Percentiles rank a stretch among this genome's conserved stretches.
These are phyloP conservation scores for peach (Prunus persica) DNA, from an alignment of 306 rosid species.

Conservation along the genomic window Prunus_persica_NCBIv2 NC_034014.1:30362001-30362500, in stretches of 20 bases:
- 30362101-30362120: neutral
- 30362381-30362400: neutral
- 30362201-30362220: slow-evolving; percentile 20
- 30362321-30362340: neutral
- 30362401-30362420: neutral
- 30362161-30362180: slow-evolving; percentile 10
- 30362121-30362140: neutral
- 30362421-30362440: neutral
- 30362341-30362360: neutral
- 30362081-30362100: neutral
- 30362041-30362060: neutral
- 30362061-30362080: neutral
- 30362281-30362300: slow-evolving; percentile 91
- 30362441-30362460: neutral
- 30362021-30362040: neutral
- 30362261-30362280: slow-evolving; percentile 68
- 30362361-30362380: neutral
- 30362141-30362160: slow-evolving; percentile 6
- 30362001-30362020: slow-evolving; percentile 3
- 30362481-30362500: neutral
- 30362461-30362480: neutral
- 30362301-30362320: slow-evolving; percentile 77
- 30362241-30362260: slow-evolving; percentile 54
- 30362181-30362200: neutral
- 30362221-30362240: slow-evolving; percentile 63